Percentiles rank a stretch among this genome's conserved stretches.
Conservation (phyloP, 1,284 basidiomycete genomes). For the Cutaneotrichosporon arboriforme region DNA sequence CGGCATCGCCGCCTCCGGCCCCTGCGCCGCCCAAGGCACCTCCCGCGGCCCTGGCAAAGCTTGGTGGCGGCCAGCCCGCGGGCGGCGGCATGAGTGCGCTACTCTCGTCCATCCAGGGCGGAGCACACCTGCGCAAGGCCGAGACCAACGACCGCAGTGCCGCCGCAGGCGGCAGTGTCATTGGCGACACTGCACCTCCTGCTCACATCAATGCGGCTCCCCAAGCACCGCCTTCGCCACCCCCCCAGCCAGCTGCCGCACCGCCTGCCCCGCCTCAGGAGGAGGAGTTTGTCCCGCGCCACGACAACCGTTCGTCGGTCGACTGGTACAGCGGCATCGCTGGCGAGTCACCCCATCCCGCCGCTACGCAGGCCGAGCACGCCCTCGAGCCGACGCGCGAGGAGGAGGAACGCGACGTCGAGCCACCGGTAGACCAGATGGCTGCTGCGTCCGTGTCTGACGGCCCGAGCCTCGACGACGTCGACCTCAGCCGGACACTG, state of each 20-base stretch:
- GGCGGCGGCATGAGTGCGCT: constrained; percentile 55
- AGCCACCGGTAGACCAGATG: constrained; percentile 1
- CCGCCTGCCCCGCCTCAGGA: constrained; percentile 10
- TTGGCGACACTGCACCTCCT: constrained; percentile 70
- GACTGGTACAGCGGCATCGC: constrained; percentile 91
- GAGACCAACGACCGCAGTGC: constrained; percentile 78
- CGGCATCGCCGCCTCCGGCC: constrained; percentile 40
- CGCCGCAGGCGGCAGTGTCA: constrained; percentile 63
- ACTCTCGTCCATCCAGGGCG: constrained; percentile 72
- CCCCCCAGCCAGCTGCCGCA: not conserved
- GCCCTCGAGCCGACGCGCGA: constrained; percentile 29
- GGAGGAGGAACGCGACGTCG: constrained; percentile 48
- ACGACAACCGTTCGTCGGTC: constrained; percentile 68
- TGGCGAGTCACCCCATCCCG: constrained; percentile 56
- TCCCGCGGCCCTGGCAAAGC: constrained; percentile 46
- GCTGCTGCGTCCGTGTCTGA: constrained; percentile 6
- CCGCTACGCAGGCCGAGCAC: constrained; percentile 21
- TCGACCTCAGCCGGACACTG: constrained; percentile 35
- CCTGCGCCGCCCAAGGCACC: constrained; percentile 46
- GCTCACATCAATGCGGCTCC: constrained; percentile 56
- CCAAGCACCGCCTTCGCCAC: constrained; percentile 38
- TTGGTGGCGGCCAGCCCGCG: constrained; percentile 48
- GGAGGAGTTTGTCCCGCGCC: constrained; percentile 29
- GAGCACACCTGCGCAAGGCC: constrained; percentile 71
- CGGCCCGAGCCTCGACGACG: constrained; percentile 18